Evolutionary conservation across 2,329 filamentous ascomycete genomes (phyloP).

Genomic region (Penicillium sp.): DNA sequence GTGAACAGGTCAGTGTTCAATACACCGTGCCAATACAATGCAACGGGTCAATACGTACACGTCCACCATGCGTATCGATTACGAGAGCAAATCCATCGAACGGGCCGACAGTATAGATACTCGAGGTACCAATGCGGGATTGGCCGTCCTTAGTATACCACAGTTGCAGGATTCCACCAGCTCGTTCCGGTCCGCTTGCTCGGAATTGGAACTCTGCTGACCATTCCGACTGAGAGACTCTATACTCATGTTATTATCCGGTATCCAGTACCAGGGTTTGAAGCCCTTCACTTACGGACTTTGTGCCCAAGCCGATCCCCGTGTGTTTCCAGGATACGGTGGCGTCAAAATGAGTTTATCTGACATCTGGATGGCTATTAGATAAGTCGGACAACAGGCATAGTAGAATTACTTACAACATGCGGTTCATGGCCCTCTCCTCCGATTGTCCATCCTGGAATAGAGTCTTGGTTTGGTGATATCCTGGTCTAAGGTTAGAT

Average conservation of each 20-base stretch:
- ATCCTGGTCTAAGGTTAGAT: slow-evolving; percentile 50
- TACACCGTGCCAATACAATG: neutral
- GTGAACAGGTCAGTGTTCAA: neutral
- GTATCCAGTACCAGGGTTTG: neutral
- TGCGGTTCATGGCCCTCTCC: slow-evolving; percentile 58
- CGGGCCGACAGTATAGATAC: slow-evolving; percentile 77
- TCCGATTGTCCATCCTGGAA: slow-evolving; percentile 57
- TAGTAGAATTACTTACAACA: slow-evolving; percentile 39
- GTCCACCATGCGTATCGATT: slow-evolving; percentile 77
- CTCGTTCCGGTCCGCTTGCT: slow-evolving; percentile 78
- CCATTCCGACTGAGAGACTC: slow-evolving; percentile 64
- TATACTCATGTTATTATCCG: slow-evolving; percentile 28
- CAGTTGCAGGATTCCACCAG: slow-evolving; percentile 84
- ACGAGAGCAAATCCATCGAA: slow-evolving; percentile 92
- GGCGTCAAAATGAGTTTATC: slow-evolving; percentile 92
- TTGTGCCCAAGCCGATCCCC: slow-evolving; percentile 80
- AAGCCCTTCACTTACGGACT: slow-evolving; percentile 40
- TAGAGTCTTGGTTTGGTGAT: slow-evolving; percentile 52
- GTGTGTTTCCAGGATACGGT: slow-evolving; percentile 77
- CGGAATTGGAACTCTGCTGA: slow-evolving; percentile 82
- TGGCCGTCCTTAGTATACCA: slow-evolving; percentile 79
- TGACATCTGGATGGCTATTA: slow-evolving; percentile 57
- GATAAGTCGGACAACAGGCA: neutral
- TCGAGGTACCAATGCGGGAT: slow-evolving; percentile 64
- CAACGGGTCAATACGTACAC: slow-evolving; percentile 37